Evolutionary conservation across 2,329 filamentous ascomycete genomes (phyloP).

Genomic region (Ampelomyces quisqualis): DNA sequence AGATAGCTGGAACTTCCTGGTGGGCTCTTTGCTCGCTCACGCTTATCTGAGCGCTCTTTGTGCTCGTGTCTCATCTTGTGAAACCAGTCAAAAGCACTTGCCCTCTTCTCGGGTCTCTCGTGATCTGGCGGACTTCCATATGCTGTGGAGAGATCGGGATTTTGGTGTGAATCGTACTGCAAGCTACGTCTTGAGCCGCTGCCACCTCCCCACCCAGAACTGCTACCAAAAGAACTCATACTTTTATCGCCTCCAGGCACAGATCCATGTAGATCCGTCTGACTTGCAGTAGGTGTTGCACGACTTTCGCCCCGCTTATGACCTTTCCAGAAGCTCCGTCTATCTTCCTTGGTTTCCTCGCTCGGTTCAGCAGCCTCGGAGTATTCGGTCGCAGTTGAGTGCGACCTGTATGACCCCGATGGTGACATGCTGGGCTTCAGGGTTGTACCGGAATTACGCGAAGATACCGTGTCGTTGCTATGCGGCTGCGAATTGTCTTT

Average conservation of each 20-base stretch:
- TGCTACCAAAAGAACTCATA: conserved; percentile 44
- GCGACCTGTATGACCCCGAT: conserved; percentile 73
- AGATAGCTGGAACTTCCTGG: conserved; percentile 37
- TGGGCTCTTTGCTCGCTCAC: conserved; percentile 56
- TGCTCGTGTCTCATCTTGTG: conserved; percentile 65
- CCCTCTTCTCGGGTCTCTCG: conserved; percentile 55
- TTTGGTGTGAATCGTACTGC: conserved; percentile 35
- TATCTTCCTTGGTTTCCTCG: conserved; percentile 60
- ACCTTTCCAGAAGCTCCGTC: conserved; percentile 73
- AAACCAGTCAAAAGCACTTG: conserved; percentile 62
- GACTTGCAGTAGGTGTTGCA: conserved; percentile 40
- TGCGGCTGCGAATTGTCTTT: conserved; percentile 27
- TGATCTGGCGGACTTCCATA: conserved; percentile 36
- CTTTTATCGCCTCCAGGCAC: conserved; percentile 42
- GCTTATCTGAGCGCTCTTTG: conserved; percentile 56
- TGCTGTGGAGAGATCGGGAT: conserved; percentile 29
- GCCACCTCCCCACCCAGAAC: conserved; percentile 30
- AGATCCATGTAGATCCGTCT: conserved; percentile 40
- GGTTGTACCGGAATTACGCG: conserved; percentile 51
- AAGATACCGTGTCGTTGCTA: conserved; percentile 44
- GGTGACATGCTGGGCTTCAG: conserved; percentile 71
- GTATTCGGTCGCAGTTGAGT: conserved; percentile 68
- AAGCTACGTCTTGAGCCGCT: conserved; percentile 31
- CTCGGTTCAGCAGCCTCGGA: conserved; percentile 74
- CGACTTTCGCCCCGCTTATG: conserved; percentile 46